Base-by-base conservation (phyloP, 306 rosid genomes). In the Cucurbita maxima region DNA sequence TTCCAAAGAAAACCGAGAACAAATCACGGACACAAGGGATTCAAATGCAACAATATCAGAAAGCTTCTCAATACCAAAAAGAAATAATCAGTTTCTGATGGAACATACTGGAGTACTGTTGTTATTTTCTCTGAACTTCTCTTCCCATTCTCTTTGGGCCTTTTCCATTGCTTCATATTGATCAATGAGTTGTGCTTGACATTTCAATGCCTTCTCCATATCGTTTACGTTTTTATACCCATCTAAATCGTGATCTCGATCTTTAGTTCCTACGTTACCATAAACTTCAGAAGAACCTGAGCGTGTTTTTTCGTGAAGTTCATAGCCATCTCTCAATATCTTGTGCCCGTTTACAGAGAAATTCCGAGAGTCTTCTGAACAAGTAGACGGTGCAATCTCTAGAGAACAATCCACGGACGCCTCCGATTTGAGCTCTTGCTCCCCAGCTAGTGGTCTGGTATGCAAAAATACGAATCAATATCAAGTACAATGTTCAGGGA, bases 61-160 rank as follows among this genome's bases (percentile, higher is more conserved):
- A 2, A 30, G 34, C 34, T 30, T 30, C 34, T 30, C 34, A 30
- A 30, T 30, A 30, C 34, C 34, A 30, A 11, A 47, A 47, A 15
- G 6, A 5, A 47, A 47, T 15, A 47, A 3, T 47, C 52, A 47
- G 34, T 30, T 30, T 30, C 34, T 30, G 34, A 48, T 48, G 56
- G 13, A 75, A 58, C 96, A 79, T 93, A 93, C 98, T 64, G 82
- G 88, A 76, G 92, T 85, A 72, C 89, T 74, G 78, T 76, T 82
- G 81, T 84, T 87, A 84, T 90, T 89, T 83, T 90, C 98, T 89
- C 90, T 86, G 79, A 79, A 90, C 84, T 87, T 94, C 85, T 94
- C 96, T 83, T 94, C 98, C 97, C 97, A 90, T 61, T 89, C 90
- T 69, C 90, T 86, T 82, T 94, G 97, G 80, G 88, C 94, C 80